A percentile compares a stretch with the other conserved stretches of the same genome.
Conservation (phyloP, 2,329 filamentous ascomycete species). For the Atkinsonella hypoxylon region DNA sequence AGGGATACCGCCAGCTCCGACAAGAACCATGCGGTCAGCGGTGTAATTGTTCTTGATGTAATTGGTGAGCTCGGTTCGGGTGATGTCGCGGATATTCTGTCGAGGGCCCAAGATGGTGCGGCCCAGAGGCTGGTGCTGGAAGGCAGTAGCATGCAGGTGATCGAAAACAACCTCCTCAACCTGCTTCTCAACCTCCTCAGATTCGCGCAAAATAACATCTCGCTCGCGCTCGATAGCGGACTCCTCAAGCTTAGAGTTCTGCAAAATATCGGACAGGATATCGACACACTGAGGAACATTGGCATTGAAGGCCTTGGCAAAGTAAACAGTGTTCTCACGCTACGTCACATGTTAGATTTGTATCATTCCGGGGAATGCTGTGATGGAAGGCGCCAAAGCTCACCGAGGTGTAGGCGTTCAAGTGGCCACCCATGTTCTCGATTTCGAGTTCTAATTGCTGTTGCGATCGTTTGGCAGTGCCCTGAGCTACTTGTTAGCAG, state of each 20-base stretch:
- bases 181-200: slow-evolving; percentile 99
- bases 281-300: slow-evolving; percentile 95
- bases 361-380: slow-evolving; percentile 9
- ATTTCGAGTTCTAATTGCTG: slow-evolving; percentile 98
- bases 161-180: slow-evolving; percentile 99
- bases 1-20: slow-evolving; percentile 85
- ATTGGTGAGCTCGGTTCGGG: slow-evolving; percentile 76
- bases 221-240: slow-evolving; percentile 92
- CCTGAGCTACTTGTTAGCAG: slow-evolving; percentile 35
- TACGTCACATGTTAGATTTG: slow-evolving; percentile 25
- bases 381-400: slow-evolving; percentile 24
- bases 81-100: slow-evolving; percentile 96
- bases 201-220: slow-evolving; percentile 96
- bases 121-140: slow-evolving; percentile 89
- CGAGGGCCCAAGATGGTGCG: slow-evolving; percentile 95
- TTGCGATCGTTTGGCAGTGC: slow-evolving; percentile 87
- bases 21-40: slow-evolving; percentile 97
- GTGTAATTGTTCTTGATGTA: slow-evolving; percentile 99
- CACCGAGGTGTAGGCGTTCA: slow-evolving; percentile 99
- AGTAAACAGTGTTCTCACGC: slow-evolving; percentile 99
- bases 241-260: slow-evolving; percentile 96
- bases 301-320: slow-evolving; percentile 97
- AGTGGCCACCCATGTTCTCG: slow-evolving; percentile 98
- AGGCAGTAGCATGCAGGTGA: slow-evolving; percentile 96
- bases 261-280: slow-evolving; percentile 97